Evolutionary conservation across 768 basidiomycete species (phyloP), one percentile per base, ranked within the genome.

Genomic region (Amanita jacksonii): DNA sequence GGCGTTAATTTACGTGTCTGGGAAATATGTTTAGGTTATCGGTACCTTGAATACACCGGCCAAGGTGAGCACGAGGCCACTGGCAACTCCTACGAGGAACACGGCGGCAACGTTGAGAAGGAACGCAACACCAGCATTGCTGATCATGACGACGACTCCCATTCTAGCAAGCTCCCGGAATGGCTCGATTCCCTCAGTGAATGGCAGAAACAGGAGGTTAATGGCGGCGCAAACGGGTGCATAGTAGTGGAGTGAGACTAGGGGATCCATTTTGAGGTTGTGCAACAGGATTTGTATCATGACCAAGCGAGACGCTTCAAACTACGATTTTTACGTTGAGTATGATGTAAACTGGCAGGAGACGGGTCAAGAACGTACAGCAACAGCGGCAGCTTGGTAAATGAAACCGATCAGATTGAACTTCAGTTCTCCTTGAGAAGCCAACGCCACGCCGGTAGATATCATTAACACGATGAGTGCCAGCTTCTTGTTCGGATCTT

Each of bases 241-340:
- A 58, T 92, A 96, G 68, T 94, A 97, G 68, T 98, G 88, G 41
- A 98, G 64, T 5, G 92, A 96, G 16, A 91, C 87, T 5, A 97
- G 76, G 0, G 94, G 94, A 57, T 96, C 91, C 93, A 98, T 97
- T 67, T 96, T 96, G 56, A 96, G 67, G 28, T 92, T 92, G 57
- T 96, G 90, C 0, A 98, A 70, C 31, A 98, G 78, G 41, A 93
- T 78, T 60, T 98, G 87, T 49, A 98, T 97, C 79, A 96, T 91
- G 18, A 98, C 91, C 9, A 98, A 76, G 31, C 94, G 85, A 15
- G 86, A 85, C 1, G 90, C 85, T 64, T 99, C 94, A 57, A 97
- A 97, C 80, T 85, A 56, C 37, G 37, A 18, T n/a, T 8, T 43
- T 27, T 20, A 27, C 19, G 35, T 40, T n/a, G 47, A 20, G 6